Conservation (phyloP, 2,329 filamentous ascomycete species). For the Fusarium torreyae region DNA sequence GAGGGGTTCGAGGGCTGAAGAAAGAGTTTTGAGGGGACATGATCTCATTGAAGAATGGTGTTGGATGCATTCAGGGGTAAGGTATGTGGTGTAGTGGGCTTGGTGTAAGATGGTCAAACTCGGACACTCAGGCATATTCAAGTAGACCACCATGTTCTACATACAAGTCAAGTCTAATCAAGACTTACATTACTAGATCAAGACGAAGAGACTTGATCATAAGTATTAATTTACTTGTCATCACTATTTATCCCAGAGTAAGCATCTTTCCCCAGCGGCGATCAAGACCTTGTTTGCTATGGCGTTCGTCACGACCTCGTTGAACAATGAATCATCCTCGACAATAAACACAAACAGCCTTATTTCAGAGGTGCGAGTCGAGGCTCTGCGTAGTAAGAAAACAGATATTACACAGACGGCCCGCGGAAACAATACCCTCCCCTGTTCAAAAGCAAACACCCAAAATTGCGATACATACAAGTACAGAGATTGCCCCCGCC, state of each 20-base stretch:
- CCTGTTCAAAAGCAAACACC: conserved; percentile 17
- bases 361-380: not conserved
- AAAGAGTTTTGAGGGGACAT: not conserved
- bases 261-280: not conserved
- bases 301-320: not conserved
- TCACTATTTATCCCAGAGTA: conserved; percentile 4
- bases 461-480: not conserved
- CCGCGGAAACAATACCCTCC: conserved; percentile 26
- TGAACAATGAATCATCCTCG: not conserved
- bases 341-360: not conserved
- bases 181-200: not conserved
- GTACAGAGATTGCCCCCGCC: not conserved
- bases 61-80: conserved; percentile 1
- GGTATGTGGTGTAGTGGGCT: not conserved
- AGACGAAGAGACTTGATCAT: not conserved
- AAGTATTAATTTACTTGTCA: not conserved
- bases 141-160: not conserved
- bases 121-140: not conserved
- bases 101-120: not conserved
- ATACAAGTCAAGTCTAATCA: too few relatives aligned
- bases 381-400: not conserved
- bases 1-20: not conserved
- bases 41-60: conserved; percentile 8
- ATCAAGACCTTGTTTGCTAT: not conserved
- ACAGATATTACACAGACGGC: conserved; percentile 13